These are phyloP conservation scores for Exophiala spinifera DNA, from an alignment of 2,329 filamentous ascomycete genomes.

Conservation along the genomic window DNA sequence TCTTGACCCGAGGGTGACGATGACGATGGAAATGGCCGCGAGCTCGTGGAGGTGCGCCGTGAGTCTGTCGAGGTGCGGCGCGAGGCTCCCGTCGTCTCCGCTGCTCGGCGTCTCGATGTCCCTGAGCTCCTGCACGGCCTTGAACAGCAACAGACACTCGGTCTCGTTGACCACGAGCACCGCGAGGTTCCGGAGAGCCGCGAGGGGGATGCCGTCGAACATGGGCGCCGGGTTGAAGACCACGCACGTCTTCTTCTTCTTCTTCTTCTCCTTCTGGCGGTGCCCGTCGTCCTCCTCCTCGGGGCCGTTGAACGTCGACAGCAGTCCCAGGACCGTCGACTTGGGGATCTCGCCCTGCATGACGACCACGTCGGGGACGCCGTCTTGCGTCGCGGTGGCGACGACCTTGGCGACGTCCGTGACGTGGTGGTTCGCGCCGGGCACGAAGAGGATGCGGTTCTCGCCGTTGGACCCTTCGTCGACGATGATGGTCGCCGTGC, in stretches of 20 bases:
- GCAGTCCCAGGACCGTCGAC: constrained; percentile 60
- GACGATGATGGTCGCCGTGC: constrained; percentile 72
- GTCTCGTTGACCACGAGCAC: constrained; percentile 90
- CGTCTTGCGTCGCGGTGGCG: constrained; percentile 36
- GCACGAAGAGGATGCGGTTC: constrained; percentile 72
- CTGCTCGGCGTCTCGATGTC: constrained; percentile 31
- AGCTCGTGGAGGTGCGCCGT: constrained; percentile 60
- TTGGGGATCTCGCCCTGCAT: constrained; percentile 77
- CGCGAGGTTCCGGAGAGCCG: constrained; percentile 64
- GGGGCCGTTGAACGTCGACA: constrained; percentile 45
- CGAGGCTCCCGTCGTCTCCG: constrained; percentile 28
- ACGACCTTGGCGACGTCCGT: constrained; percentile 41
- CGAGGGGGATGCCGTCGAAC: constrained; percentile 66
- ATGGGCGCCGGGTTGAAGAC: constrained; percentile 88
- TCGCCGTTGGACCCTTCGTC: constrained; percentile 66
- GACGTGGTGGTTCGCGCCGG: constrained; percentile 64
- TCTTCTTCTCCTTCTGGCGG: too few species aligned
- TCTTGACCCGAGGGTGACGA: constrained; percentile 79
- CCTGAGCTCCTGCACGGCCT: constrained; percentile 30
- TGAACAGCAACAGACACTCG: constrained; percentile 72
- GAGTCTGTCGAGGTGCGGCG: constrained; percentile 40
- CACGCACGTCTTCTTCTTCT: constrained; percentile 57
- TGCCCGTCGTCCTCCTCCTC: too few species aligned
- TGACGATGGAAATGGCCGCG: constrained; percentile 67
- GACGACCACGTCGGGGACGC: constrained; percentile 61